phyloP scores from a whole-genome alignment of 495 filamentous ascomycete species.

The Aspergillus taichungensis region DNA sequence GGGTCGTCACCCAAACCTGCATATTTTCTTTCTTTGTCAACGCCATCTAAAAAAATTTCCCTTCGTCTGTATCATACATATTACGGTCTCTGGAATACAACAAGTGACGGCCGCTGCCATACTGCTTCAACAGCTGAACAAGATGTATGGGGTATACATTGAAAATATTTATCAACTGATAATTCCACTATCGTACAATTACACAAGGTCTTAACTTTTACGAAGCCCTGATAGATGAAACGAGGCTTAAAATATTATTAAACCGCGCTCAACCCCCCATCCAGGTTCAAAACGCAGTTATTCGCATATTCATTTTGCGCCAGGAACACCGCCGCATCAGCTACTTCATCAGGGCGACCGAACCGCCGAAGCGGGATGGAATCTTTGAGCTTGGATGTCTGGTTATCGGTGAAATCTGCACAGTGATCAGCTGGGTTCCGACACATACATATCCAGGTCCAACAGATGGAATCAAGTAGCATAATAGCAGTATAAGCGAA shows the following conservation, averaged over 20 bases:
- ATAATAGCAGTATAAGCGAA: too few species aligned
- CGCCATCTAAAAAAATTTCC: neutral
- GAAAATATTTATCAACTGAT: too few species aligned
- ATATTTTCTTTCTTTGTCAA: neutral
- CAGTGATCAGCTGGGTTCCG: too few species aligned
- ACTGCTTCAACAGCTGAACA: too few species aligned
- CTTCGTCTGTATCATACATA: conserved; percentile 6
- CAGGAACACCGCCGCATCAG: conserved; percentile 73
- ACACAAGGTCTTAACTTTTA: neutral
- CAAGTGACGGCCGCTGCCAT: neutral
- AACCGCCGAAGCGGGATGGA: conserved; percentile 62
- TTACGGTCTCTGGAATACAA: neutral
- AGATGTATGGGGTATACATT: too few species aligned
- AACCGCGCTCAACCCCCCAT: conserved; percentile 68
- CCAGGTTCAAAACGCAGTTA: conserved; percentile 78
- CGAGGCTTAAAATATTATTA: conserved; percentile 13
- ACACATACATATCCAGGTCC: too few species aligned
- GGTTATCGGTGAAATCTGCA: conserved; percentile 28
- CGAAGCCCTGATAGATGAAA: neutral
- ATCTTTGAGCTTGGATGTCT: conserved; percentile 25
- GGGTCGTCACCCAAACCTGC: neutral
- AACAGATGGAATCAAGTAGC: too few species aligned
- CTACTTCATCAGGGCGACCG: conserved; percentile 60
- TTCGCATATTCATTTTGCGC: conserved; percentile 72
- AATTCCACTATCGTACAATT: neutral